These are phyloP conservation scores for Hirschioporus abietinus DNA, from an alignment of 768 basidiomycete species.

Conservation along the genomic window DNA sequence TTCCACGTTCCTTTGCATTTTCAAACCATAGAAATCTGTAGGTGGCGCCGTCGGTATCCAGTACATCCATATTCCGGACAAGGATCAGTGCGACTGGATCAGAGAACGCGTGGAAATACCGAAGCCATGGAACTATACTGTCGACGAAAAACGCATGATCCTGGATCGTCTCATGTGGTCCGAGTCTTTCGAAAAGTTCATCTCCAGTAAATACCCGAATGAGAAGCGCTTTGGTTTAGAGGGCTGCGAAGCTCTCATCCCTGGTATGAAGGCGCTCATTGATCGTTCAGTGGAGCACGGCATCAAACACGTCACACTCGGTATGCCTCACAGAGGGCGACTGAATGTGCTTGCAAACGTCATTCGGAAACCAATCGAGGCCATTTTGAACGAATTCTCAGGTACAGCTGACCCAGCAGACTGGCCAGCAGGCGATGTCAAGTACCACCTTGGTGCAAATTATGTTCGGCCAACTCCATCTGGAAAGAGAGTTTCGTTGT, in stretches of 20 bases:
- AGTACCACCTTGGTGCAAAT: conserved; percentile 98
- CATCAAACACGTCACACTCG: conserved; percentile 93
- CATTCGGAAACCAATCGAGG: conserved; percentile 96
- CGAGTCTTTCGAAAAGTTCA: conserved; percentile 99
- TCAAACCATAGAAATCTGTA: conserved; percentile 25
- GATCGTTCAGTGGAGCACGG: conserved; percentile 97
- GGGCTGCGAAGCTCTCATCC: conserved; percentile 95
- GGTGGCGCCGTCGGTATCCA: conserved; percentile 87
- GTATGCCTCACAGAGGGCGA: conserved; percentile 99
- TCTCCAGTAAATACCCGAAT: conserved; percentile 97
- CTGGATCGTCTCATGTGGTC: conserved; percentile 99
- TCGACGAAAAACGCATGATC: conserved; percentile 99
- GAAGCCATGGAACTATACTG: conserved; percentile 94
- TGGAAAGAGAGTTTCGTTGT: conserved; percentile 95
- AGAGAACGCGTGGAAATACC: conserved; percentile 93
- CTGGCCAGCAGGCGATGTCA: conserved; percentile 93
- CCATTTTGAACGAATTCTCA: conserved; percentile 94
- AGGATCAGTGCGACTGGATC: conserved; percentile 99
- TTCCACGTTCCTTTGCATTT: background rate
- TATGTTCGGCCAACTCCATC: conserved; percentile 97
- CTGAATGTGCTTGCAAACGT: conserved; percentile 98
- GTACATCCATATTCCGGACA: conserved; percentile 95
- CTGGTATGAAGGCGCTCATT: conserved; percentile 99
- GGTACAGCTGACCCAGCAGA: conserved; percentile 64
- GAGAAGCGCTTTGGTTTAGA: conserved; percentile 99